Evolutionary conservation across 306 rosid genomes (phyloP).

Genomic region (Cotoneaster glaucophyllus): DNA sequence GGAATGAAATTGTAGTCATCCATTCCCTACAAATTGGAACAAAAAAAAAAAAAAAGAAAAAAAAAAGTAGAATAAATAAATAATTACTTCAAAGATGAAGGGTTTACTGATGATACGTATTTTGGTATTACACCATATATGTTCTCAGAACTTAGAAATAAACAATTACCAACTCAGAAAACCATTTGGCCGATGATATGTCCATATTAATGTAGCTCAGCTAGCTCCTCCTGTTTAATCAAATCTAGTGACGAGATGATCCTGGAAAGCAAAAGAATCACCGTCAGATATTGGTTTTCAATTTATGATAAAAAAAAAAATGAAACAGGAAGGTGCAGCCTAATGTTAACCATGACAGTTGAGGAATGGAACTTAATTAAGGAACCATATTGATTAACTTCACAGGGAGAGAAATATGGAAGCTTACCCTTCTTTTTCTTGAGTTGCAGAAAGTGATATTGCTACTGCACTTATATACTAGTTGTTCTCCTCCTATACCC

Average conservation of each 20-base stretch:
- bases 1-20: slow-evolving; percentile 35
- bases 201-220: slow-evolving; percentile 23
- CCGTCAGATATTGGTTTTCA: neutral
- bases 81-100: too few species aligned
- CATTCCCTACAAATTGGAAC: slow-evolving; percentile 33
- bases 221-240: neutral
- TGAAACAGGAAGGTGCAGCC: neutral
- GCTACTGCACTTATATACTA: neutral
- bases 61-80: neutral
- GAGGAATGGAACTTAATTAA: neutral
- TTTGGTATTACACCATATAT: neutral
- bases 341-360: neutral
- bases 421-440: slow-evolving; percentile 7
- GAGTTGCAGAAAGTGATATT: neutral
- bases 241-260: neutral
- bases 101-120: neutral
- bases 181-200: slow-evolving; percentile 31
- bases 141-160: neutral
- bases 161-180: slow-evolving; percentile 44
- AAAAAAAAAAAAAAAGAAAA: neutral
- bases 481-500: neutral
- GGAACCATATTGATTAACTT: neutral
- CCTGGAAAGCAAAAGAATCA: neutral
- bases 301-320: neutral
- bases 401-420: neutral